A percentile compares a stretch with the other conserved stretches of the same genome.
Conservation (phyloP, 78 protist genomes). For the Dictyostelium capitatum region DNA sequence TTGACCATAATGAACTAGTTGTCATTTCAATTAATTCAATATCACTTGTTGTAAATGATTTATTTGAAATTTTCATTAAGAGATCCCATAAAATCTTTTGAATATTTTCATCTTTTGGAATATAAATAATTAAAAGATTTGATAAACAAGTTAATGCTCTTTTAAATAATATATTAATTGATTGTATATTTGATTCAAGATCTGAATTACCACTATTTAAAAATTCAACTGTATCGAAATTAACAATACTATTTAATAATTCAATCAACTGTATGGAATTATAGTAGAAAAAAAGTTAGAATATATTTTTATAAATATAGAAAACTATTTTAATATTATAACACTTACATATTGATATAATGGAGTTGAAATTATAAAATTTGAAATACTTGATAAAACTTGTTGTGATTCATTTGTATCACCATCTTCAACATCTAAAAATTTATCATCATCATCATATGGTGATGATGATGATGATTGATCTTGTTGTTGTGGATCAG, state of each 20-base stretch:
- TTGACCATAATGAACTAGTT: conserved; percentile 72
- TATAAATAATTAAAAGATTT: conserved; percentile 41
- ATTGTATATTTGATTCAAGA: conserved; percentile 1
- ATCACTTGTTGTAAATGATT: conserved; percentile 28
- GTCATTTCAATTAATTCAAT: conserved; percentile 42
- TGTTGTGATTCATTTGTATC: conserved; percentile 4
- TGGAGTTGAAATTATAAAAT: conserved; percentile 35
- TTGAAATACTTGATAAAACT: conserved; percentile 5
- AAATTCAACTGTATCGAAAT: not conserved
- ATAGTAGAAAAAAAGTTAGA: no score
- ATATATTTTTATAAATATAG: no score
- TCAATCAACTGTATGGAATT: conserved; percentile 28
- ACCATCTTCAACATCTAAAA: conserved; percentile 68
- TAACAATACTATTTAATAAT: not conserved
- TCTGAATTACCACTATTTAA: conserved; percentile 19
- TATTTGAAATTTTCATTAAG: conserved; percentile 16
- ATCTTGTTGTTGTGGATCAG: not conserved
- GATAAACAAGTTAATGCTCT: conserved; percentile 68
- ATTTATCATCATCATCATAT: conserved; percentile 68
- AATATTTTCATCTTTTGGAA: not conserved
- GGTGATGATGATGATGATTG: not conserved
- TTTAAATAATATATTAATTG: conserved; percentile 22
- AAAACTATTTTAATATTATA: no score
- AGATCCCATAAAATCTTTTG: conserved; percentile 48
- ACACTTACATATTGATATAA: conserved; percentile 62